Evolutionary conservation across 2,329 filamentous ascomycete species (phyloP).

Genomic region (Arachnomyces sp.): DNA sequence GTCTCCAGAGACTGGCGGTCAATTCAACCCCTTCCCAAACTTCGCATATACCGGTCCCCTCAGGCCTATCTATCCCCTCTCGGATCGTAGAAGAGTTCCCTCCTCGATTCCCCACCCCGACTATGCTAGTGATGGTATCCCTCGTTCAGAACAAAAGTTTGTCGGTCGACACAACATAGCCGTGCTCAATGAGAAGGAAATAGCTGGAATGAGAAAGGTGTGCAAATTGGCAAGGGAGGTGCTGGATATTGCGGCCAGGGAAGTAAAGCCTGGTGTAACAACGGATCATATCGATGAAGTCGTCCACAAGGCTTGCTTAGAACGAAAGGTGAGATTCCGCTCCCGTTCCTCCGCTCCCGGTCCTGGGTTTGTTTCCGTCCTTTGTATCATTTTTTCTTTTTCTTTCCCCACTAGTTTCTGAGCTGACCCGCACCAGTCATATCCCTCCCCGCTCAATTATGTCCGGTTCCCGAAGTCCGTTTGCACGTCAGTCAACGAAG

Average conservation of each 20-base stretch:
- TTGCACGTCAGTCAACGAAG: slow-evolving; percentile 92
- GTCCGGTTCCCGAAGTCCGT: slow-evolving; percentile 96
- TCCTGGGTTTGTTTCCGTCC: neutral
- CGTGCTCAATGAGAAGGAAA: slow-evolving; percentile 68
- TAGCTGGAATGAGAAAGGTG: slow-evolving; percentile 87
- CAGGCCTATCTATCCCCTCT: slow-evolving; percentile 80
- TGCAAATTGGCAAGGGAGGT: slow-evolving; percentile 83
- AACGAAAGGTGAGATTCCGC: slow-evolving; percentile 64
- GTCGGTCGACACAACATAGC: slow-evolving; percentile 71
- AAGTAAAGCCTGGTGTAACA: slow-evolving; percentile 79
- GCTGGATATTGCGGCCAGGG: slow-evolving; percentile 79
- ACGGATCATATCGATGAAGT: slow-evolving; percentile 93
- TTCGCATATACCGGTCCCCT: slow-evolving; percentile 74
- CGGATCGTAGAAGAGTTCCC: slow-evolving; percentile 62
- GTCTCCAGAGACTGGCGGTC: slow-evolving; percentile 71
- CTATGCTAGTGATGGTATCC: slow-evolving; percentile 77
- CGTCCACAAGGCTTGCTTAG: slow-evolving; percentile 88
- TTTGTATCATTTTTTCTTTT: neutral
- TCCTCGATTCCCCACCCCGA: slow-evolving; percentile 75
- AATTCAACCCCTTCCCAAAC: slow-evolving; percentile 85
- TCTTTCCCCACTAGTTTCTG: neutral
- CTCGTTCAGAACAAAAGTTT: slow-evolving; percentile 55
- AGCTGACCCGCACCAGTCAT: slow-evolving; percentile 54
- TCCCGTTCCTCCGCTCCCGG: neutral
- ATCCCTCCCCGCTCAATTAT: slow-evolving; percentile 92